Base-by-base conservation (phyloP, 768 basidiomycete genomes). In the Boletellus sp. region DNA sequence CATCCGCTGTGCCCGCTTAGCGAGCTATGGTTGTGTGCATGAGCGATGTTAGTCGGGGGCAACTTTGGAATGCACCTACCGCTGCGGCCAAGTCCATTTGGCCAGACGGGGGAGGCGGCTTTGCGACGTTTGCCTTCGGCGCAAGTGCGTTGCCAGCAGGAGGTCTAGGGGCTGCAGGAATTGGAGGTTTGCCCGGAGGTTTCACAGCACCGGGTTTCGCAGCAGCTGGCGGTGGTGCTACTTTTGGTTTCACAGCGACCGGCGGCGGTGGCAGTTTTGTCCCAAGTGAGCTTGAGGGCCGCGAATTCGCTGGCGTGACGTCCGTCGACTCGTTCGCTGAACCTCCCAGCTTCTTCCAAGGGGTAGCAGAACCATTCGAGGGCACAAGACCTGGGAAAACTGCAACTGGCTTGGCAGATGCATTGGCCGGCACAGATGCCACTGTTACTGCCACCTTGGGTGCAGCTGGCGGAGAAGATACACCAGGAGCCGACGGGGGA, bases 51-150 rank as follows among this genome's bases (percentile, higher is more conserved):
- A 1, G 10, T 11, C 33, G 23, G 31, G 1, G 15, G 6, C 17
- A 37, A 35, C 12, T 36, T 23, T 16, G 41, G 7, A 43, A 47
- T 28, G 15, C 48, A 51, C 87, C 74, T 58, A 94, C 88, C 42
- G 80, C 85, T 55, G 91, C 90, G 50, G 92, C 89, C 54, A 94
- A 70, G 70, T 92, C 92, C 70, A 90, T 55, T 60, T 92, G 90
- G 15, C 78, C 80, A 28, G 77, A 77, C 4, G 72, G 68, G 6
- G 76, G 77, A 34, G 69, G 67, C 41, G 70, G 70, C 34, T 73
- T 73, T 54, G 73, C 76, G 17, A 67, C 62, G 15, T 61, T 72
- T 22, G 73, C 65, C 45, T 71, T 76, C 28, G 69, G 63, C 19
- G 68, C 62, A 17, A 73, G 66, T 70, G 52, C 70, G 28, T 53